Conservation (phyloP, 129 eudicot genomes). For the Scalesia atractyloides region DNA sequence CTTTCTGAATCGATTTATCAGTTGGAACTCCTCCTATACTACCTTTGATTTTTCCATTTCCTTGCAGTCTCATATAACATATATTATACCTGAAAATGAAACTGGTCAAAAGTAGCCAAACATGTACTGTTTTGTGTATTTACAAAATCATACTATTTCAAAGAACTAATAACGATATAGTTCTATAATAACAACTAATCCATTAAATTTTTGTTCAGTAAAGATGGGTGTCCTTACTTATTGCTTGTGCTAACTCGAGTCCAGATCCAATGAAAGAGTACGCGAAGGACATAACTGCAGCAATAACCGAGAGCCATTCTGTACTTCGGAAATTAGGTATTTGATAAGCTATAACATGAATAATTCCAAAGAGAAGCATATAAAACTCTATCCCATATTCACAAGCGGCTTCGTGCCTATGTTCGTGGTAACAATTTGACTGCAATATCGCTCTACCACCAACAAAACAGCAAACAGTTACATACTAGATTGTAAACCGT, state of each 20-base stretch:
- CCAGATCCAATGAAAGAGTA: conserved; percentile 65
- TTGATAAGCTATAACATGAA: conserved; percentile 71
- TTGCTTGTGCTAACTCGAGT: conserved; percentile 63
- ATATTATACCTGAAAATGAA: neutral
- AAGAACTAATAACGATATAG: neutral
- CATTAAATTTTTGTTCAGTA: neutral
- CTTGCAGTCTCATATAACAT: conserved; percentile 38
- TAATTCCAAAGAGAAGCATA: conserved; percentile 72
- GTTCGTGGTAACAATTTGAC: conserved; percentile 70
- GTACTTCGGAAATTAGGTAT: conserved; percentile 64
- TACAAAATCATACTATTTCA: too few species aligned
- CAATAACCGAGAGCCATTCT: conserved; percentile 74
- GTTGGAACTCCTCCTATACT: conserved; percentile 64
- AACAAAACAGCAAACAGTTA: neutral
- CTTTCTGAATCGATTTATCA: too few species aligned
- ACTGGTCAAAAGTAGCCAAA: conserved; percentile 2
- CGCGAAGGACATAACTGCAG: too few species aligned
- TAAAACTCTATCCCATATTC: conserved; percentile 42
- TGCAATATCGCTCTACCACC: conserved; percentile 67
- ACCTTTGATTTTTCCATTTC: conserved; percentile 66
- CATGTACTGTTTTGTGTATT: too few species aligned
- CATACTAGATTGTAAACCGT: neutral
- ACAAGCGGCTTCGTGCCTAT: conserved; percentile 63
- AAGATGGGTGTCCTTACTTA: conserved; percentile 47
- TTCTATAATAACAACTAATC: neutral